Evolutionary conservation across 345 rosid genomes (phyloP).

Genomic region (Odontarrhena argentea): DNA sequence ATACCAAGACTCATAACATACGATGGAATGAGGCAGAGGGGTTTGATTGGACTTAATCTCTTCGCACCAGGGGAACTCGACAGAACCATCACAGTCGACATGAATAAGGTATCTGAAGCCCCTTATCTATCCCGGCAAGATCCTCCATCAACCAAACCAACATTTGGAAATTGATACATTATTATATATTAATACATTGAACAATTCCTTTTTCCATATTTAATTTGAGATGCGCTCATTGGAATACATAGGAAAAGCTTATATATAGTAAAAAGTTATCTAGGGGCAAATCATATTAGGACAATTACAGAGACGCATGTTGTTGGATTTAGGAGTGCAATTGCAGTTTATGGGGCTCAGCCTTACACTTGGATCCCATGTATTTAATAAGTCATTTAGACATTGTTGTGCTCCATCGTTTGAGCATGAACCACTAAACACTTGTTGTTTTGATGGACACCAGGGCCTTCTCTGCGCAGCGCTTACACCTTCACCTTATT

Average conservation of each 20-base stretch:
- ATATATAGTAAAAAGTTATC: too few relatives aligned
- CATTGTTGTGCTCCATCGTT: constrained; percentile 36
- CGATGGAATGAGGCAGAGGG: constrained; percentile 78
- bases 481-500: constrained; percentile 27
- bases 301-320: constrained; percentile 32
- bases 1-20: constrained; percentile 81
- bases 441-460: constrained; percentile 37
- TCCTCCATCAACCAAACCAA: constrained; percentile 48
- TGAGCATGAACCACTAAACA: constrained; percentile 31
- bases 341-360: constrained; percentile 34
- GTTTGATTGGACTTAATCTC: constrained; percentile 66
- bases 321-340: constrained; percentile 16
- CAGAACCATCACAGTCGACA: constrained; percentile 59
- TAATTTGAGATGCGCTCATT: too few relatives aligned
- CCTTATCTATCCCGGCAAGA: constrained; percentile 66
- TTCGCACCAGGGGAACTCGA: constrained; percentile 78
- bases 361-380: constrained; percentile 37
- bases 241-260: too few relatives aligned
- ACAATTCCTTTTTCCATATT: too few relatives aligned
- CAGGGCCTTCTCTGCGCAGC: constrained; percentile 27
- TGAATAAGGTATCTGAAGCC: constrained; percentile 69
- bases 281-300: constrained; percentile 34
- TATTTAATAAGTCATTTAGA: constrained; percentile 35
- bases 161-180: background rate
- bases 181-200: too few relatives aligned